Evolutionary conservation across 2,329 filamentous ascomycete species (phyloP).

Genomic region (Fusarium keratoplasticum): DNA sequence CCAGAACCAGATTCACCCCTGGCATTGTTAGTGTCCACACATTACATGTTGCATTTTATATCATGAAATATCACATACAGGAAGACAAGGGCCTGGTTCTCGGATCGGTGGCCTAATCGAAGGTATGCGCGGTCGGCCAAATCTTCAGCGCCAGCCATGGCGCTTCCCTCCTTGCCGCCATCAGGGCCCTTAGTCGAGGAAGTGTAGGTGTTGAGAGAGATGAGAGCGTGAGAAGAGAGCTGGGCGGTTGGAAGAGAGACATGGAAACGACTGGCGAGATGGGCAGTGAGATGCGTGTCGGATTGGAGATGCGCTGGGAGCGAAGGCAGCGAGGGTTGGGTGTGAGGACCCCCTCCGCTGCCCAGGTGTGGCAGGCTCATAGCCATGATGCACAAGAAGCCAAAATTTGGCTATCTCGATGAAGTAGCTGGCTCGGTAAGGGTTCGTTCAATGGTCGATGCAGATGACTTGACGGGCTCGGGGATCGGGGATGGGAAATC

Average conservation of each 20-base stretch:
- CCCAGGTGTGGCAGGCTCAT: constrained; percentile 66
- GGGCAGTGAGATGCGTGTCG: constrained; percentile 82
- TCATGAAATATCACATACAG: constrained; percentile 68
- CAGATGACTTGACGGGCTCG: neutral
- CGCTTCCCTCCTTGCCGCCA: constrained; percentile 91
- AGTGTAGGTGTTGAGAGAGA: constrained; percentile 95
- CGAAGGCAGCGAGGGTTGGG: constrained; percentile 87
- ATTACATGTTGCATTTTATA: neutral
- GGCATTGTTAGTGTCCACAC: constrained; percentile 38
- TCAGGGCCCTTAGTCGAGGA: constrained; percentile 88
- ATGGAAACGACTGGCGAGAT: constrained; percentile 91
- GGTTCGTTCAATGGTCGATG: constrained; percentile 14
- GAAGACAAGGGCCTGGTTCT: constrained; percentile 94
- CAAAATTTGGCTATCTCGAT: constrained; percentile 43
- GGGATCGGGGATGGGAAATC: constrained; percentile 14
- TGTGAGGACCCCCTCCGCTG: constrained; percentile 72
- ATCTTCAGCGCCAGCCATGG: constrained; percentile 92
- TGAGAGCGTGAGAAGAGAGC: constrained; percentile 90
- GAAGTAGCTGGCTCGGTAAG: constrained; percentile 15
- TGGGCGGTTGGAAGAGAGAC: constrained; percentile 87
- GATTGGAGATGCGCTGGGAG: constrained; percentile 86
- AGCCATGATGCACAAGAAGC: constrained; percentile 65
- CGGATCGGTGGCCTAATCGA: constrained; percentile 85
- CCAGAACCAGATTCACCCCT: constrained; percentile 96
- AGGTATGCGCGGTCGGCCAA: constrained; percentile 88